Percentiles rank a stretch among this genome's conserved stretches.
Conservation (phyloP, 2,329 filamentous ascomycete genomes). For the Ophiostoma tasmaniense region DNA sequence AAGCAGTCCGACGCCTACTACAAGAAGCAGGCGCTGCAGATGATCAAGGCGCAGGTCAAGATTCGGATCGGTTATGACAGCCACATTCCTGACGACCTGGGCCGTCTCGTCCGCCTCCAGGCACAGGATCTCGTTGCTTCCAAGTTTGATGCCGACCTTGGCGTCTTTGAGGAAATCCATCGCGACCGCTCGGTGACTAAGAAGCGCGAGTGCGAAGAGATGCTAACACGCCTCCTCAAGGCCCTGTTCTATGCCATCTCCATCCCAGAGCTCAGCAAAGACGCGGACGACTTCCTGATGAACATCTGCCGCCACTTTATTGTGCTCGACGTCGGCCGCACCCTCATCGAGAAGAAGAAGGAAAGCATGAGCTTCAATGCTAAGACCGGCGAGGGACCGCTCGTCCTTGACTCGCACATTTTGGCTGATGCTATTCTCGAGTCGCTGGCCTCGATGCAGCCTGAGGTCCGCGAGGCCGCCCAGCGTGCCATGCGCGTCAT, state of each 20-base stretch:
- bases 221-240: constrained; percentile 79
- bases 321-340: constrained; percentile 77
- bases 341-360: constrained; percentile 75
- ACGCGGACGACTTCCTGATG: constrained; percentile 65
- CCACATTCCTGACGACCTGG: constrained; percentile 75
- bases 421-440: constrained; percentile 86
- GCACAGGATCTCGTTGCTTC: constrained; percentile 73
- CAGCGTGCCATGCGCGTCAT: constrained; percentile 70
- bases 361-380: constrained; percentile 73
- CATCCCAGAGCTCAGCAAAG: constrained; percentile 67
- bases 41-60: constrained; percentile 84
- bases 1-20: constrained; percentile 72
- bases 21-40: constrained; percentile 83
- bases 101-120: constrained; percentile 74
- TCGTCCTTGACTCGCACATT: constrained; percentile 78
- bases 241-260: constrained; percentile 80
- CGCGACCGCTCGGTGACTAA: constrained; percentile 77
- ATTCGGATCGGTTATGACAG: constrained; percentile 78
- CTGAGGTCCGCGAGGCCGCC: constrained; percentile 71
- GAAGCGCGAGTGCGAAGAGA: constrained; percentile 73
- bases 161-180: constrained; percentile 66
- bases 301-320: constrained; percentile 86
- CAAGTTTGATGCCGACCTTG: constrained; percentile 62
- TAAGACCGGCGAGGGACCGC: constrained; percentile 72
- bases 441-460: constrained; percentile 76